Evolutionary conservation across 202 grass and related monocot species (phyloP).

Genomic region (Zizania palustris): DNA sequence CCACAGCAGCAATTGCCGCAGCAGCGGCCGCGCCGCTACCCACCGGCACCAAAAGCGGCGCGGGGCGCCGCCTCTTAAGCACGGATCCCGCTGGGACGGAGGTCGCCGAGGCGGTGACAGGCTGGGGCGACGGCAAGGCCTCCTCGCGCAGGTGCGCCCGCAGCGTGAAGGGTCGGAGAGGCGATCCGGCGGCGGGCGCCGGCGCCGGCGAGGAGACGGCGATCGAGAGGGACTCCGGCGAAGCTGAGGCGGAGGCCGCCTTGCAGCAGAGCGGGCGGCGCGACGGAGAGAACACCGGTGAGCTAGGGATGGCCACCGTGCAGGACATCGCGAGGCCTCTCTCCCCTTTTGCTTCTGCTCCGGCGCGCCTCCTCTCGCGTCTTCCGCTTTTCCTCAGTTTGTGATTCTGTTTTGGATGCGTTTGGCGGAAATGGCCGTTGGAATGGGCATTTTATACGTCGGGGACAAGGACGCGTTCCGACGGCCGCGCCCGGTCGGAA

Average conservation of each 20-base stretch:
- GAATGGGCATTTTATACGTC: slow-evolving; percentile 51
- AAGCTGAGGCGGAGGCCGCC: slow-evolving; percentile 56
- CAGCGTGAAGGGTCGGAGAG: slow-evolving; percentile 49
- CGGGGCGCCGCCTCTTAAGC: slow-evolving; percentile 86
- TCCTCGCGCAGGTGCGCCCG: slow-evolving; percentile 52
- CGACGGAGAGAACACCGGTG: slow-evolving; percentile 88
- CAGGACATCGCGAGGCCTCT: slow-evolving; percentile 60
- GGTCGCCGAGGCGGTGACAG: not conserved
- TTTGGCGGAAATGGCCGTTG: slow-evolving; percentile 48
- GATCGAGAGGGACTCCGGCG: slow-evolving; percentile 55
- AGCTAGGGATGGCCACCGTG: slow-evolving; percentile 78
- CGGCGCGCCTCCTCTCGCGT: not conserved
- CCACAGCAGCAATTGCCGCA: slow-evolving; percentile 47
- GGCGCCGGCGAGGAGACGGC: slow-evolving; percentile 42
- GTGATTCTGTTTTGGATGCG: slow-evolving; percentile 31
- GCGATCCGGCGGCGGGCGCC: slow-evolving; percentile 39
- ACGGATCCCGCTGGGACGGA: slow-evolving; percentile 22
- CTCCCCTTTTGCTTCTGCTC: not conserved
- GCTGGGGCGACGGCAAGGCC: slow-evolving; percentile 37
- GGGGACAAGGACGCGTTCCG: slow-evolving; percentile 11
- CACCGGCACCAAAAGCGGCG: slow-evolving; percentile 67
- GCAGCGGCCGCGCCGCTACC: slow-evolving; percentile 31
- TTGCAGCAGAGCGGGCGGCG: slow-evolving; percentile 79
- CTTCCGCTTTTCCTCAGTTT: slow-evolving; percentile 12
- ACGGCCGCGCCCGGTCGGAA: slow-evolving; percentile 48